phyloP scores from a whole-genome alignment of 805 yeast genomes.

The Lipomyces anomalus region DNA sequence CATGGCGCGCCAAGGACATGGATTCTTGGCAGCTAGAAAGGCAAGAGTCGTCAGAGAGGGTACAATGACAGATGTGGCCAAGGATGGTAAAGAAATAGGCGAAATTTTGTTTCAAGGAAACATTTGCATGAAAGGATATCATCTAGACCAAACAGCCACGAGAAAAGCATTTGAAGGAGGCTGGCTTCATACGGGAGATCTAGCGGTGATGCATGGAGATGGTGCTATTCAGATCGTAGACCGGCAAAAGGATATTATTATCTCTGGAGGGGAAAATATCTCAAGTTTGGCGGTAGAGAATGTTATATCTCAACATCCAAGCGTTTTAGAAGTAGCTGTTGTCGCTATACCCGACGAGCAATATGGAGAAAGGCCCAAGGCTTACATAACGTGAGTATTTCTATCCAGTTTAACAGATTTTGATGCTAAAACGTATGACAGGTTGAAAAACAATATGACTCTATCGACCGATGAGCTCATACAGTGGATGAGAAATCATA shows the following conservation, averaged over 20 bases:
- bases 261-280: conserved; percentile 37
- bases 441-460: not conserved
- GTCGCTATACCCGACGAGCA: conserved; percentile 32
- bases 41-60: conserved; percentile 28
- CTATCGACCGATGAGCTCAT: conserved; percentile 20
- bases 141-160: conserved; percentile 33
- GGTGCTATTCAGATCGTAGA: conserved; percentile 34
- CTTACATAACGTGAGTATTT: too few relatives aligned
- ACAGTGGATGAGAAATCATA: conserved; percentile 25
- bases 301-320: conserved; percentile 27
- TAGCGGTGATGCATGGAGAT: conserved; percentile 34
- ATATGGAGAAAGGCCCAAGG: conserved; percentile 35
- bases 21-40: conserved; percentile 30
- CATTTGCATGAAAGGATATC: conserved; percentile 32
- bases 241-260: conserved; percentile 35
- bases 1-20: conserved; percentile 34
- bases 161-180: conserved; percentile 30
- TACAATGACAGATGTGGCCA: conserved; percentile 26
- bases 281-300: conserved; percentile 35
- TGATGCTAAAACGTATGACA: too few relatives aligned
- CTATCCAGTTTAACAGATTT: conserved; percentile 12
- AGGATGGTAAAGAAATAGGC: conserved; percentile 33
- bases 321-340: conserved; percentile 33
- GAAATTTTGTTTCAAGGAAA: conserved; percentile 34
- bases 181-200: conserved; percentile 29